Evolutionary conservation across 108 stramenopile species (phyloP), one percentile per base, ranked within the genome.

Genomic region (Nannochloropsis gaditana): DNA sequence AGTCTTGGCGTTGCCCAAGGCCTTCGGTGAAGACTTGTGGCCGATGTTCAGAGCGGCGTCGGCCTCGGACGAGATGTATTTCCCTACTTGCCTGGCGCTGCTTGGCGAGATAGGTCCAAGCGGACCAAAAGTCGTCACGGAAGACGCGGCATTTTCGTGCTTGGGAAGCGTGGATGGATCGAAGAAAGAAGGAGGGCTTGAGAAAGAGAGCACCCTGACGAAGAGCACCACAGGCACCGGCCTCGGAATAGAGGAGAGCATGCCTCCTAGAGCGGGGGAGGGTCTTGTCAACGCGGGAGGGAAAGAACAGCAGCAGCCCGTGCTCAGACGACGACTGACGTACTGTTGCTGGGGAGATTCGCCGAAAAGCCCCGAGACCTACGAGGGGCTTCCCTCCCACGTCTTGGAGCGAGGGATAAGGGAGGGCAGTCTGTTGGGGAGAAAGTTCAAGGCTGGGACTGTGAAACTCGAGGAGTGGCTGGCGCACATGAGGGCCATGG

Each of bases 311-410:
- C 59, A 5, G n/a, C 15, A n/a, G 19, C 15, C 4, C n/a, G 59
- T 73, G 59, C 0, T 73, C 15, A 73, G n/a, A n/a, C 59, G 59
- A n/a, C 59, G 59, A 73, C 59, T 73, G 2, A 73, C 59, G 19
- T 73, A 73, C 59, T 73, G 59, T n/a, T 73, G 6, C n/a, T 73
- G 59, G 59, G 59, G 59, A 73, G 59, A 73, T n/a, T 73, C 59
- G 59, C 59, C 59, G 59, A 73, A 73, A n/a, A 73, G 59, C 59
- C 59, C 59, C n/a, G 59, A 73, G 59, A 73, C 59, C 4, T 73
- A 73, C 6, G 19, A 73, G n/a, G 59, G 59, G n/a, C 59, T 73
- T 4, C 59, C 59, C 15, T 15, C 59, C 15, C 19, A 0, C 4
- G 59, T 73, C 59, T 73, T 73, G 59, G 59, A 73, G n/a, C 15